Percentiles rank a stretch among this genome's conserved stretches.
Conservation (phyloP, 1,284 basidiomycete species). For the Apiotrichum gracile region DNA sequence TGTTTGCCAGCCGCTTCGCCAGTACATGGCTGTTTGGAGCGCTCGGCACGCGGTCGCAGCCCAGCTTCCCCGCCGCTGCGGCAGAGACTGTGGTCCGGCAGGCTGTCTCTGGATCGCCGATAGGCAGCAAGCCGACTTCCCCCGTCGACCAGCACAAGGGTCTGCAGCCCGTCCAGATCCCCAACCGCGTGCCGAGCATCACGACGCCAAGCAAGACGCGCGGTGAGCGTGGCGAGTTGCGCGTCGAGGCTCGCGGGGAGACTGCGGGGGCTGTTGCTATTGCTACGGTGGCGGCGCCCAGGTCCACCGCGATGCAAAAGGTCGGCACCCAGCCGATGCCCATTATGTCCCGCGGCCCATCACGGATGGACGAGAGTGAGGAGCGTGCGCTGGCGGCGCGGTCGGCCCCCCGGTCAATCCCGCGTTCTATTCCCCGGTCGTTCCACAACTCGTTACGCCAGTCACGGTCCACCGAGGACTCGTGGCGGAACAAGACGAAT, state of each 20-base stretch:
- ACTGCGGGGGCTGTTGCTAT: background rate
- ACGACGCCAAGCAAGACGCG: background rate
- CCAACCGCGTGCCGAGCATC: background rate
- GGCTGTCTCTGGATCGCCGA: conserved; percentile 22
- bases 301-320: background rate
- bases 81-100: conserved; percentile 29
- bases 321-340: conserved; percentile 32
- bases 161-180: conserved; percentile 5
- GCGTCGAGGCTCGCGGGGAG: too few relatives aligned
- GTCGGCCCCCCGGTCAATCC: conserved; percentile 11
- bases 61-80: conserved; percentile 34
- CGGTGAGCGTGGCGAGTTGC: too few relatives aligned
- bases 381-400: conserved; percentile 12
- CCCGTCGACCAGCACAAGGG: background rate
- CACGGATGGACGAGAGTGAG: conserved; percentile 18
- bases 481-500: conserved; percentile 31
- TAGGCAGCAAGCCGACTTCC: conserved; percentile 4
- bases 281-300: too few relatives aligned
- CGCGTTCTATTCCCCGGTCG: conserved; percentile 9
- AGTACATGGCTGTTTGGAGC: conserved; percentile 38
- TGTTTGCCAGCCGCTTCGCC: conserved; percentile 34
- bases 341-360: conserved; percentile 21
- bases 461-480: conserved; percentile 31
- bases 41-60: conserved; percentile 29
- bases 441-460: conserved; percentile 13